Base-by-base conservation (phyloP, 768 basidiomycete species). In the Suillus weaverae region DNA sequence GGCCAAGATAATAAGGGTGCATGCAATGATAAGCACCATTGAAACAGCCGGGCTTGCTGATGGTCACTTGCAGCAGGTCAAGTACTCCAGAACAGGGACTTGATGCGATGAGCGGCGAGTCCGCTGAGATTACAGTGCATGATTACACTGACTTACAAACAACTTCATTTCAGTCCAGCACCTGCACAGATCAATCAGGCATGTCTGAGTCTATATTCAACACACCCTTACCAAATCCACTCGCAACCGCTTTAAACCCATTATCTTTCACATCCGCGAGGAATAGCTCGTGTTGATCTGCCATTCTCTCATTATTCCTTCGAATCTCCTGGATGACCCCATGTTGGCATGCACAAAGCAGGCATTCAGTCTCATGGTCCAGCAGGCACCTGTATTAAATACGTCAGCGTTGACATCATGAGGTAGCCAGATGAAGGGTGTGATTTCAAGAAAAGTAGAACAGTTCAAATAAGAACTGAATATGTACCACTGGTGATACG, bases 321-420 rank as follows among this genome's bases (percentile, higher is more conserved):
- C 92, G 81, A 60, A 99, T 92, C 74, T 98, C 96, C 36, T 92
- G 89, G 53, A 98, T 90, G 46, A 97, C 85, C 38, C 90, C 88
- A 69, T 98, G 93, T 66, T 93, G 89, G 10, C 90, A 85, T 1
- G 89, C 94, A 71, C 97, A 98, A 35, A 86, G 84, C 0, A 94
- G 95, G 72, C 97, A 99, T 70, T 97, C 91, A 0, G 89, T 86
- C 62, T 97, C 95, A 67, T 94, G 86, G 66, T 96, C 94, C 18
- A 86, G 86, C n/a, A 98, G 76, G 71, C 95, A 98, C 55, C 96
- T 97, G 67, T 16, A 32, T 60, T 38, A 60, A 32, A 9, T 22
- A 18, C 26, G 18, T 62, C 6, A 54, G 61, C 16, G 9, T 3
- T 57, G 39, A 38, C 32, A 32, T 13, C 32, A 59, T 13, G 16